Percentiles rank a stretch among this genome's conserved stretches.
Evolutionary conservation across 768 basidiomycete species (phyloP).

Genomic region (Calocybe indica): DNA sequence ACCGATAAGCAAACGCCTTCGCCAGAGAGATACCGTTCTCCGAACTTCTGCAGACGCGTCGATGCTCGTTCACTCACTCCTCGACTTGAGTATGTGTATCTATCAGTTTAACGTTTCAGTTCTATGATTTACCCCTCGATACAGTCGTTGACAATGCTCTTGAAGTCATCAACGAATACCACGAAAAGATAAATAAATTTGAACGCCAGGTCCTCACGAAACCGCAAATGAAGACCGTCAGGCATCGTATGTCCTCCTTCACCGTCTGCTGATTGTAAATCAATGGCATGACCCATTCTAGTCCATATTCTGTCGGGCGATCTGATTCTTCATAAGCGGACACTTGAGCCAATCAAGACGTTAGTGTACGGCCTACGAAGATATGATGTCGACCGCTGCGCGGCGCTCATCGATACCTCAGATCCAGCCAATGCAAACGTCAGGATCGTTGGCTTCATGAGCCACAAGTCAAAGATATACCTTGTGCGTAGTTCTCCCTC

Average conservation of each 20-base stretch:
- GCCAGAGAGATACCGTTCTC: constrained; percentile 52
- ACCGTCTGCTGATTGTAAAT: not conserved
- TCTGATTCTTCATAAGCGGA: constrained; percentile 67
- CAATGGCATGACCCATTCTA: constrained; percentile 14
- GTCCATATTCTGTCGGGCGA: constrained; percentile 77
- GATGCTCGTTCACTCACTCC: constrained; percentile 59
- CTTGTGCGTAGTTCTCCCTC: constrained; percentile 31
- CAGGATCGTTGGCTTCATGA: constrained; percentile 57
- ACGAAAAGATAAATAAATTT: constrained; percentile 52
- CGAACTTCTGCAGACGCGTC: constrained; percentile 62
- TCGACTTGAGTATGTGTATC: constrained; percentile 45
- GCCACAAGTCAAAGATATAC: constrained; percentile 64
- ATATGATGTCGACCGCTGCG: constrained; percentile 64
- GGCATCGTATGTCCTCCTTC: constrained; percentile 36
- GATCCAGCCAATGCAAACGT: constrained; percentile 26
- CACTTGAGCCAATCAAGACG: constrained; percentile 65
- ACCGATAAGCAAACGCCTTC: constrained; percentile 53
- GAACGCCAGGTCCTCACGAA: constrained; percentile 56
- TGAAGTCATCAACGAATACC: constrained; percentile 65
- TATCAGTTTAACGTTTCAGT: not conserved
- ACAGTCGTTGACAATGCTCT: constrained; percentile 64
- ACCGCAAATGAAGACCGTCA: constrained; percentile 57
- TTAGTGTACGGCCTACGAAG: constrained; percentile 62
- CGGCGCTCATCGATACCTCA: constrained; percentile 47
- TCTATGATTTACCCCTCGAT: not conserved